Evolutionary conservation across 139 green algal genomes (phyloP).

Genomic region (Chlamydomonas sp.): DNA sequence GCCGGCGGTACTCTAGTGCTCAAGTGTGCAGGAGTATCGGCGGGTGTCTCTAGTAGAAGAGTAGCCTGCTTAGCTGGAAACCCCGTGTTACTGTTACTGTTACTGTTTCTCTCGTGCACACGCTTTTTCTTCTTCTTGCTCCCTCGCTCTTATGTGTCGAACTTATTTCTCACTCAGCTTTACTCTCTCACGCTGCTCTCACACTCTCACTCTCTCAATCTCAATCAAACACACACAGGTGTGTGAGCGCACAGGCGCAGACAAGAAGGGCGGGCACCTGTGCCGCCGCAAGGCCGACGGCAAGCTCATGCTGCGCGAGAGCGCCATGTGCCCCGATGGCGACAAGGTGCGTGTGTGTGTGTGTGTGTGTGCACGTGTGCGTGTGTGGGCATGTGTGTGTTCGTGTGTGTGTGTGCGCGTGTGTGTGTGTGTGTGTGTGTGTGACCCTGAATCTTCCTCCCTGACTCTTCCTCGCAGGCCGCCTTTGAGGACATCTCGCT

Average conservation of each 20-base stretch:
- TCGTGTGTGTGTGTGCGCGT: neutral
- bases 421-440: slow-evolving; percentile 74
- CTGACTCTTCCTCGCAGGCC: slow-evolving; percentile 70
- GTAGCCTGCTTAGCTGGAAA: too few relatives aligned
- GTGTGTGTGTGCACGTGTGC: neutral
- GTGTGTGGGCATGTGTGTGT: neutral
- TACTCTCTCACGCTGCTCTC: neutral
- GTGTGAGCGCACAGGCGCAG: slow-evolving; percentile 68
- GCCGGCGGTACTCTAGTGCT: too few relatives aligned
- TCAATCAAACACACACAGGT: too few relatives aligned
- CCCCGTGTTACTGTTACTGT: too few relatives aligned
- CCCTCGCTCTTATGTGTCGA: too few relatives aligned
- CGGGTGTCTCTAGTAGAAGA: too few relatives aligned
- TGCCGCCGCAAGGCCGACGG: slow-evolving; percentile 47
- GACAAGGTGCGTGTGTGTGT: slow-evolving; percentile 53
- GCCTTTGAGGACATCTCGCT: slow-evolving; percentile 77
- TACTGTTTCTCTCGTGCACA: too few relatives aligned
- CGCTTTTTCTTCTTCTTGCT: too few relatives aligned
- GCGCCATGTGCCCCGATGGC: slow-evolving; percentile 70
- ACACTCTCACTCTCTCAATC: too few relatives aligned
- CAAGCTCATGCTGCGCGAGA: slow-evolving; percentile 77
- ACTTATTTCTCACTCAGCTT: neutral
- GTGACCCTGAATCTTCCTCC: too few relatives aligned
- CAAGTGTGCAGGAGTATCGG: too few relatives aligned
- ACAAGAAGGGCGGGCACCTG: slow-evolving; percentile 93